Base-by-base conservation (phyloP, 345 rosid genomes). In the Aegle marmelos region DNA sequence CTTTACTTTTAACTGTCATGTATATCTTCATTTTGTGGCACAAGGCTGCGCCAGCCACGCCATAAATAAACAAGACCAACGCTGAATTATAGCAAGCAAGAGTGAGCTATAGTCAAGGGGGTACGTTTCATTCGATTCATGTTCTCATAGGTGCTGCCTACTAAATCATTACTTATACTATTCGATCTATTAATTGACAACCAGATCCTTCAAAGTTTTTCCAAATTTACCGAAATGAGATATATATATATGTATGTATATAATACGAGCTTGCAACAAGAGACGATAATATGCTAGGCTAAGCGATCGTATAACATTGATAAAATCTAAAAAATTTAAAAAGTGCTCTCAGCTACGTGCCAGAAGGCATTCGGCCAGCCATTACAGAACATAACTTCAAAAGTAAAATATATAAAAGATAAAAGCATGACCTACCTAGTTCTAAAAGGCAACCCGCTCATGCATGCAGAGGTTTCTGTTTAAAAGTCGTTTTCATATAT, bases 31-130 rank as follows among this genome's bases (percentile, higher is more conserved):
- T 4, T 64, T 64, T 33, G 33, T 33, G 68, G 13, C 45, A 33
- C 25, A 34, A 33, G 13, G n/a, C 37, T 22, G n/a, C 68, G 34
- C 6, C 45, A 2, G 31, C 68, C 68, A 33, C 57, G 57, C 57
- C 57, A 28, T 9, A 33, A 64, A 16, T 33, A 64, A 33, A 24
- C 68, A 30, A 16, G 19, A 31, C 5, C 14, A 63, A 63, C 9
- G 22, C 22, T 19, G 0, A 0, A 57, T 21, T 7, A 57, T 17
- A 17, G 57, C 21, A 16, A 50, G 56, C 56, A 16, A 16, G 19
- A 14, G 50, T 0, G 0, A 0, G 50, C 13, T 41, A 41, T 41
- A 2, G 13, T 2, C 50, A 0, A 13, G 10, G 11, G 16, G 11
- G 50, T 10, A 45, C 50, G 17, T 45, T 13, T 45, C 50, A 16